These are phyloP conservation scores for Fusarium armeniacum DNA, from an alignment of 2,329 filamentous ascomycete species.

Conservation along the genomic window DNA sequence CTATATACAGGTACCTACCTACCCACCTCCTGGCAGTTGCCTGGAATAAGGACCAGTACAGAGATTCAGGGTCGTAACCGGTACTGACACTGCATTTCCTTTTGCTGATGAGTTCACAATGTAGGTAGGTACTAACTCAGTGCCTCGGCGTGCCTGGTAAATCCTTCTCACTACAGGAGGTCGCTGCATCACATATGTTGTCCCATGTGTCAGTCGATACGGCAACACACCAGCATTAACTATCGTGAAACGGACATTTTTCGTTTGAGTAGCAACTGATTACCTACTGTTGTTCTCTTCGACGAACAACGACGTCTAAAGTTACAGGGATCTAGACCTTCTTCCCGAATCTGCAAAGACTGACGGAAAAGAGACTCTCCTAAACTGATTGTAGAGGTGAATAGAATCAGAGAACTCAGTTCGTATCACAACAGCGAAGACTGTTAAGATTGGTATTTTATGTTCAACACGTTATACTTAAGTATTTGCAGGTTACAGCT, in stretches of 20 bases:
- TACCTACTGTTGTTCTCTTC: not conserved
- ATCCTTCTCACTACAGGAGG: conserved; percentile 3
- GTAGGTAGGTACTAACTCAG: not conserved
- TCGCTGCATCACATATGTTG: conserved; percentile 10
- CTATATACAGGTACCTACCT: not conserved
- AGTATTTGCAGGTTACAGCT: not conserved
- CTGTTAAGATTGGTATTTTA: not conserved
- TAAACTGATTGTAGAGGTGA: not conserved
- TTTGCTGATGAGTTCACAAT: not conserved
- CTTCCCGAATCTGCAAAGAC: not conserved
- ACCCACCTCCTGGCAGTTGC: not conserved
- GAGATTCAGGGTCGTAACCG: not conserved
- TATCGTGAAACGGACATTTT: not conserved
- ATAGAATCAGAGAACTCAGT: not conserved
- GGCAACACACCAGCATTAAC: not conserved
- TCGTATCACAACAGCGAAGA: not conserved
- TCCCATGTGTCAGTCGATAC: conserved; percentile 4
- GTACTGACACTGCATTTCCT: not conserved
- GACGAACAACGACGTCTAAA: not conserved
- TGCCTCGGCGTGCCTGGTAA: not conserved
- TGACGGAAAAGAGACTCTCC: no score
- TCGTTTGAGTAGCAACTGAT: not conserved
- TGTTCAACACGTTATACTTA: not conserved
- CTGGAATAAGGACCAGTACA: not conserved
- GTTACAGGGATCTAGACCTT: not conserved